phyloP scores from a whole-genome alignment of 495 filamentous ascomycete genomes.

The Talaromyces stipitatus region DNA sequence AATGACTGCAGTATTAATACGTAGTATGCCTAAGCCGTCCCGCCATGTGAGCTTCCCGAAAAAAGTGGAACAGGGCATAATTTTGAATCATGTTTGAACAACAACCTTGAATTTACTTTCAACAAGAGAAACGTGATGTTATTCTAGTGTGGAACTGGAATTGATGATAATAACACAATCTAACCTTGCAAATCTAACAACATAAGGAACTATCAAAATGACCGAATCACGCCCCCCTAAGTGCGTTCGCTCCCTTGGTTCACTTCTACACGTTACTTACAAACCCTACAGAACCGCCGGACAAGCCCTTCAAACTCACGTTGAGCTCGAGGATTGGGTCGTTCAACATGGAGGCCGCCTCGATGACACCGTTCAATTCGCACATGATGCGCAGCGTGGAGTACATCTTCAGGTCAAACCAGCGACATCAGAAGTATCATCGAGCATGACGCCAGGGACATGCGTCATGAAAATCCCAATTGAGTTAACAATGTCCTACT shows the following conservation, averaged over 20 bases:
- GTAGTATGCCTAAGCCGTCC: background rate
- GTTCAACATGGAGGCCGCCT: slow-evolving; percentile 31
- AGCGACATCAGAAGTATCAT: background rate
- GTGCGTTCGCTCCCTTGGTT: background rate
- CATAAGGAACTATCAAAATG: background rate
- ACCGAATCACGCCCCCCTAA: background rate
- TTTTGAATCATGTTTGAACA: too few relatives aligned
- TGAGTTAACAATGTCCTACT: slow-evolving; percentile 42
- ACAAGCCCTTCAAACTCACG: slow-evolving; percentile 19
- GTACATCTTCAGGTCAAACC: slow-evolving; percentile 38
- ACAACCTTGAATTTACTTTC: too few relatives aligned
- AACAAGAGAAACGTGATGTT: too few relatives aligned
- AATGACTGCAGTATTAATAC: background rate
- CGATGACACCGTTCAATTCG: slow-evolving; percentile 32
- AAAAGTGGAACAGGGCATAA: background rate
- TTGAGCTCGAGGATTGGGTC: slow-evolving; percentile 35
- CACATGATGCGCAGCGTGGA: slow-evolving; percentile 32
- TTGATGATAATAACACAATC: too few relatives aligned
- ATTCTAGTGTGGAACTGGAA: too few relatives aligned
- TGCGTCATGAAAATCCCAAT: slow-evolving; percentile 38
- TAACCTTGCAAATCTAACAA: too few relatives aligned
- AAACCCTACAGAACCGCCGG: slow-evolving; percentile 7
- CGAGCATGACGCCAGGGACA: slow-evolving; percentile 22
- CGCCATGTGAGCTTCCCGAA: background rate
- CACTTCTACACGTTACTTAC: background rate